These are phyloP conservation scores for Alternaria angustiovoidea DNA, from an alignment of 2,329 filamentous ascomycete species.

Conservation along the genomic window DNA sequence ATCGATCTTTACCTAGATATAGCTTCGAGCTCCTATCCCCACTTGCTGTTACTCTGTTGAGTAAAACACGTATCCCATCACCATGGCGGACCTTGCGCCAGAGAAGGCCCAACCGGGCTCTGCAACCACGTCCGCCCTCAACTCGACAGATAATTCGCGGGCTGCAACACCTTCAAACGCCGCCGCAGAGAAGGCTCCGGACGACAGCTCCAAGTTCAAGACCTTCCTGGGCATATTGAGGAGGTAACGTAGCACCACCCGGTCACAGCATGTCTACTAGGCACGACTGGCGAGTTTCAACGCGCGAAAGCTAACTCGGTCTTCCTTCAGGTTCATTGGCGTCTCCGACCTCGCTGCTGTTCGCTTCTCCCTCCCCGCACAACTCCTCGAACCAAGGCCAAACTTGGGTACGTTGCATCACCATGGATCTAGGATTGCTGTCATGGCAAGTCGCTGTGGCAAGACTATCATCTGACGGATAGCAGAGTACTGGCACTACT, in stretches of 20 bases:
- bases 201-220: slow-evolving; percentile 87
- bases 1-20: slow-evolving; percentile 9
- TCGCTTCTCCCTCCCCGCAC: slow-evolving; percentile 93
- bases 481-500: slow-evolving; percentile 96
- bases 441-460: background rate
- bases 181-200: slow-evolving; percentile 65
- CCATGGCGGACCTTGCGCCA: slow-evolving; percentile 46
- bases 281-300: slow-evolving; percentile 3
- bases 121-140: slow-evolving; percentile 40
- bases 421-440: background rate
- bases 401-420: slow-evolving; percentile 72
- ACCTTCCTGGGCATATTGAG: slow-evolving; percentile 87
- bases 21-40: background rate
- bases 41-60: slow-evolving; percentile 4
- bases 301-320: slow-evolving; percentile 19
- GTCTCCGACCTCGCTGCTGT: slow-evolving; percentile 95
- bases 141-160: slow-evolving; percentile 47
- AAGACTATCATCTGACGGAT: slow-evolving; percentile 31
- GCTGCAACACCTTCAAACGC: slow-evolving; percentile 46
- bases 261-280: background rate
- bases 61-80: slow-evolving; percentile 13
- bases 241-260: slow-evolving; percentile 66
- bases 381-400: slow-evolving; percentile 93
- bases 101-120: slow-evolving; percentile 37
- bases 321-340: slow-evolving; percentile 79